A percentile compares a stretch with the other conserved stretches of the same genome.
phyloP scores from a whole-genome alignment of 306 rosid genomes.

The Adenanthera pavonina region DNA sequence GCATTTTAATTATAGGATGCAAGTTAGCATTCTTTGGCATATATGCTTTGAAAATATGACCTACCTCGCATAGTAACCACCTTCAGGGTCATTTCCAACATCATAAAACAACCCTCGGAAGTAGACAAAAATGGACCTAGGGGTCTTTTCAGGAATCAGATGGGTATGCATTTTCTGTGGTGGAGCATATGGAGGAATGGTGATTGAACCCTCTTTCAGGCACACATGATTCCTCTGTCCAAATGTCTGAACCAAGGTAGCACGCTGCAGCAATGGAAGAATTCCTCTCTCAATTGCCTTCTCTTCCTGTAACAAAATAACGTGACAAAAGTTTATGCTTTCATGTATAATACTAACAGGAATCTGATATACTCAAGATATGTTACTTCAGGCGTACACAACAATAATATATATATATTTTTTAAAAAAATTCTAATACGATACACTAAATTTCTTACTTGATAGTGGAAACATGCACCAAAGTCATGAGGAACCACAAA shows the following conservation, averaged over 20 bases:
- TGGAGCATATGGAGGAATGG: conserved; percentile 89
- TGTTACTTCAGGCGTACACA: conserved; percentile 8
- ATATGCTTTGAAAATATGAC: conserved; percentile 24
- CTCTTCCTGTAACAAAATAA: conserved; percentile 69
- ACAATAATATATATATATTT: not conserved
- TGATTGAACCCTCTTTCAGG: conserved; percentile 82
- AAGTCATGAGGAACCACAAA: conserved; percentile 95
- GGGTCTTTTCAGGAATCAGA: conserved; percentile 77
- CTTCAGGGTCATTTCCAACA: conserved; percentile 94
- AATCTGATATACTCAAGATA: conserved; percentile 26
- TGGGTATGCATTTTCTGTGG: conserved; percentile 92
- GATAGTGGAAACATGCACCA: conserved; percentile 99
- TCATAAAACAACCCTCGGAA: conserved; percentile 90
- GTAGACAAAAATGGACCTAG: conserved; percentile 85
- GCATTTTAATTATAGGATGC: conserved; percentile 31
- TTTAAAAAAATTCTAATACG: not conserved
- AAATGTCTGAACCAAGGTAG: conserved; percentile 91
- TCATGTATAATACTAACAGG: conserved; percentile 1
- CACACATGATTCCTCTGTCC: conserved; percentile 91
- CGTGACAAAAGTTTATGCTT: not conserved
- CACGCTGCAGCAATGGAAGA: conserved; percentile 70
- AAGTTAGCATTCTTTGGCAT: not conserved
- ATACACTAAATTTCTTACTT: conserved; percentile 51
- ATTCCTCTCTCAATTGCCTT: conserved; percentile 92
- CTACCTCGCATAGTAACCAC: conserved; percentile 93